Conservation (phyloP, 2,329 filamentous ascomycete genomes). For the Parafenestella ontariensis region DNA sequence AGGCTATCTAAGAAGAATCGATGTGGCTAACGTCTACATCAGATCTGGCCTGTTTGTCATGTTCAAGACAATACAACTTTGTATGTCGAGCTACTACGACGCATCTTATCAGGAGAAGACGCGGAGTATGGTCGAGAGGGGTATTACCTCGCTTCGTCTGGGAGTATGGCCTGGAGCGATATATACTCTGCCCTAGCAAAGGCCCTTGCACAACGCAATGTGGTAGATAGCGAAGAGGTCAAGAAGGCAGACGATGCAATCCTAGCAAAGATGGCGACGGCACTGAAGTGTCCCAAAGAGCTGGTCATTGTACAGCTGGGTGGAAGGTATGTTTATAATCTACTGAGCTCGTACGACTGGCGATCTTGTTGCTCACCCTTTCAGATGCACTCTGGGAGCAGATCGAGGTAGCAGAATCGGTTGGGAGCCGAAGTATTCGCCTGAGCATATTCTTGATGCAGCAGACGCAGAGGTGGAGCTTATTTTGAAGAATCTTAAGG, state of each 20-base stretch:
- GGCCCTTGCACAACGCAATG: constrained; percentile 49
- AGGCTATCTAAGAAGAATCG: neutral
- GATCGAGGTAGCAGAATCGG: constrained; percentile 53
- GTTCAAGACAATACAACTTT: constrained; percentile 56
- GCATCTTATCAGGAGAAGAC: constrained; percentile 52
- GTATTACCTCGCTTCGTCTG: constrained; percentile 60
- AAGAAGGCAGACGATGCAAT: constrained; percentile 44
- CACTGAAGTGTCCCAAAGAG: neutral
- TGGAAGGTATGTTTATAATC: constrained; percentile 49
- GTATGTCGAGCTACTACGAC: constrained; percentile 56
- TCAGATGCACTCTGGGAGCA: constrained; percentile 55
- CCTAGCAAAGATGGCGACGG: constrained; percentile 51
- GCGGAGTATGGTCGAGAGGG: constrained; percentile 54
- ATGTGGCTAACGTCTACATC: neutral
- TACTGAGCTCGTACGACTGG: neutral
- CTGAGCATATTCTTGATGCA: constrained; percentile 57
- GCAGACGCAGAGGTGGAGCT: constrained; percentile 57
- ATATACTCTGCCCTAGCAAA: constrained; percentile 57
- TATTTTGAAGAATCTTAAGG: constrained; percentile 40
- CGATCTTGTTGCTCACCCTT: constrained; percentile 7
- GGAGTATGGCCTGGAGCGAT: constrained; percentile 59
- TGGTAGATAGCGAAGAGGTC: constrained; percentile 51
- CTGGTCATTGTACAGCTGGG: constrained; percentile 46
- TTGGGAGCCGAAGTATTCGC: constrained; percentile 54
- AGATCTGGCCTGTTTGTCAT: constrained; percentile 63